A percentile compares a stretch with the other conserved stretches of the same genome.
These are phyloP conservation scores for Lactifluus volemus DNA, from an alignment of 768 basidiomycete genomes.

Conservation along the genomic window DNA sequence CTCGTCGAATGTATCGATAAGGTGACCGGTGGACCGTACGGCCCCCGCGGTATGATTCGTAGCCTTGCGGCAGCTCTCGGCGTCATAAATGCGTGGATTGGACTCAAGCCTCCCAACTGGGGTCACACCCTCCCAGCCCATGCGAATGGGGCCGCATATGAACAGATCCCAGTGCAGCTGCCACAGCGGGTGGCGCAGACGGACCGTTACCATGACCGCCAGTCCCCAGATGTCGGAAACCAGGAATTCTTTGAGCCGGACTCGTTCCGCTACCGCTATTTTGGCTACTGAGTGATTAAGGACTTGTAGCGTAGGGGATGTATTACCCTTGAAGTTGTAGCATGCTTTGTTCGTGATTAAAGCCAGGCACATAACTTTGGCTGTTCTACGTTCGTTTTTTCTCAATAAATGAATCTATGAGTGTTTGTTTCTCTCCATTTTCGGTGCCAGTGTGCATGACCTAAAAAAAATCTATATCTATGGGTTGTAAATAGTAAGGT, in stretches of 20 bases:
- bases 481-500: too few relatives aligned
- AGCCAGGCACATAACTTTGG: neutral
- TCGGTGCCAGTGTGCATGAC: too few relatives aligned
- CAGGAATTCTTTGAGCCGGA: neutral
- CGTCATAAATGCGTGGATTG: neutral
- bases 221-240: neutral
- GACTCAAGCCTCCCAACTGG: conserved; percentile 11
- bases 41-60: conserved; percentile 16
- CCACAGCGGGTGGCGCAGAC: neutral
- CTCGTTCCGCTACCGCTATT: neutral
- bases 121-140: neutral
- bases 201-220: neutral
- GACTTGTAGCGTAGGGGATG: neutral
- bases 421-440: neutral
- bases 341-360: neutral
- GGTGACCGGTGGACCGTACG: conserved; percentile 1
- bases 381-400: neutral
- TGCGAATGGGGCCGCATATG: neutral
- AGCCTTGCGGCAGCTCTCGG: conserved; percentile 11
- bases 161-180: neutral
- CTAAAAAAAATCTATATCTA: too few relatives aligned
- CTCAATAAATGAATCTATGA: neutral
- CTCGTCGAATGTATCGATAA: conserved; percentile 6
- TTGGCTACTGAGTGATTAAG: neutral
- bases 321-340: too few relatives aligned